Base-by-base conservation (phyloP, 306 rosid species). In the Vigna mungo region DNA sequence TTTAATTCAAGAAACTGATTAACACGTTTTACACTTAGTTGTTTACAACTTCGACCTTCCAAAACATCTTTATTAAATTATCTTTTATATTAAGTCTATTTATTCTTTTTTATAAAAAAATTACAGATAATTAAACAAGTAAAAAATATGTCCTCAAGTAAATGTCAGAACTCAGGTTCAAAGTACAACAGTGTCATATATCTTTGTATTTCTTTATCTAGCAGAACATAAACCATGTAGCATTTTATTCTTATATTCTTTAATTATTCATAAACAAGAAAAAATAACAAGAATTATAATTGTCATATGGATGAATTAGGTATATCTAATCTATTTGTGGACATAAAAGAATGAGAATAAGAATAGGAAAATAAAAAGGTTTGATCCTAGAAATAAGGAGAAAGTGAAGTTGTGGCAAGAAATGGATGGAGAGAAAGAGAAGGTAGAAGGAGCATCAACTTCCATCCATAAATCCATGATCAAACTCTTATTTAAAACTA, bases 331-430 rank as follows among this genome's bases (percentile, higher is more conserved):
- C 62, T 72, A 78, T 83, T 78, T 83, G 7, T 52, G 75, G 85
- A 65, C 3, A 25, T 18, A 52, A 32, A 32, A 43, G 78, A 76
- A 76, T 12, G 10, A 37, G 71, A 77, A 70, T 12, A 13, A 47
- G 75, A 71, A 82, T 70, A 72, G 82, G 55, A 71, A 41, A 77
- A 58, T 13, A 65, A 58, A 55, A 32, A 52, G 67, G 65, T 39
- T 25, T 43, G 30, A 17, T 75, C 78, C 91, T 61, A 78, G 23
- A 76, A 85, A 14, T 70, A 85, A 68, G 91, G 91, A 7, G 76
- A 76, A 43, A 18, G 39, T 59, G 75, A 85, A 75, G 30, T 62
- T 13, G 75, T 77, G 82, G 64, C 79, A 81, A 23, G 4, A 78
- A 81, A 65, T 71, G 82, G 59, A 37, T 16, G 71, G 78, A 79